These are phyloP conservation scores for Lotus japonicus DNA, from an alignment of 306 rosid species.

Conservation along the genomic window DNA sequence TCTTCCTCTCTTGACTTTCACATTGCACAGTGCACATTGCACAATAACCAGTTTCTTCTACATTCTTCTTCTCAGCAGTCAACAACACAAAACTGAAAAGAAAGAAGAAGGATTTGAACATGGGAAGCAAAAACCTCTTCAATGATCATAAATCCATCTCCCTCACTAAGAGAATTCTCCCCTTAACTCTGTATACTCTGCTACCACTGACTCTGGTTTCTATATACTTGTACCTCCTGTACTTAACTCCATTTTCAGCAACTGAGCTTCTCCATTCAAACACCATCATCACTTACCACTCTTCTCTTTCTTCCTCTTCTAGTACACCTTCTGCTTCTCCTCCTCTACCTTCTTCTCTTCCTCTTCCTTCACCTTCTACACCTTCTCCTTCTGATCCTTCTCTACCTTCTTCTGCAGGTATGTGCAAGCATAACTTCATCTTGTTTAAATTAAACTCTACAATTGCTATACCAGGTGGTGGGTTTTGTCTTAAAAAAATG, in stretches of 20 bases:
- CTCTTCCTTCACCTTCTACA: neutral
- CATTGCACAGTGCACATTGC: neutral
- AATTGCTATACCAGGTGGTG: neutral
- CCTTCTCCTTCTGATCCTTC: neutral
- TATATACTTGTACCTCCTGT: conserved; percentile 32
- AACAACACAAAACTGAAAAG: neutral
- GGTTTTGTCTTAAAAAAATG: neutral
- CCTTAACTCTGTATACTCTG: conserved; percentile 30
- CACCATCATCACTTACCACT: conserved; percentile 16
- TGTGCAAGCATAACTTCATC: neutral
- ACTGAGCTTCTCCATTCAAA: conserved; percentile 10
- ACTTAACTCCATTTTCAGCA: conserved; percentile 18
- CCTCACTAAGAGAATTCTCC: conserved; percentile 34
- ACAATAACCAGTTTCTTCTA: no score
- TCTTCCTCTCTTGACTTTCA: neutral
- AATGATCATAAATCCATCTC: conserved; percentile 22
- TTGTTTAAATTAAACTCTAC: neutral
- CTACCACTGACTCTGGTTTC: conserved; percentile 44
- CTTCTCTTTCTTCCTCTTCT: conserved; percentile 2
- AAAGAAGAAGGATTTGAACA: conserved; percentile 16
- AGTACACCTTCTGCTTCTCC: neutral
- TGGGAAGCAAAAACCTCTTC: conserved; percentile 38
- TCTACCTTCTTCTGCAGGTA: conserved; percentile 31
- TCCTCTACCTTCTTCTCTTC: conserved; percentile 17
- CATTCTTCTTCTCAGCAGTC: neutral